Percentiles rank a stretch among this genome's conserved stretches.
Evolutionary conservation across 2,329 filamentous ascomycete genomes (phyloP).

Genomic region (Sporothrix humicola): DNA sequence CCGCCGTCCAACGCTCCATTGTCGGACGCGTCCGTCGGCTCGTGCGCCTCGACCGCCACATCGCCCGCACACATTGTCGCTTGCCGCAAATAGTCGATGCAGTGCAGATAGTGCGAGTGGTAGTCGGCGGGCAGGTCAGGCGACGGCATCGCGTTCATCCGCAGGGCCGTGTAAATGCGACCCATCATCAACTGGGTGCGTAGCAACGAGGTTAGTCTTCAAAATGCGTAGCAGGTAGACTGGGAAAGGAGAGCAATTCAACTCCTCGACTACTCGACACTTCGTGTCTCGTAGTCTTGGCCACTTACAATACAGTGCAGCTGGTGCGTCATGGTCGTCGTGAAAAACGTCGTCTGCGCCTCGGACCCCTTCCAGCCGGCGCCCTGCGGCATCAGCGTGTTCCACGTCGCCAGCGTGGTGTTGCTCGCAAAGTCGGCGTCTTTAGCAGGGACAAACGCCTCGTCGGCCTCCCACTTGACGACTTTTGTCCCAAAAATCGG

Average conservation of each 20-base stretch:
- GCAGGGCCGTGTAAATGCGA: conserved; percentile 44
- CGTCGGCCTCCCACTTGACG: conserved; percentile 48
- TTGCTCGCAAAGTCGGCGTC: conserved; percentile 49
- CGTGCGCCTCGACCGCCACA: conserved; percentile 47
- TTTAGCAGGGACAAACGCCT: conserved; percentile 49
- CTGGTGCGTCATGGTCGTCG: conserved; percentile 51
- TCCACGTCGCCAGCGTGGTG: conserved; percentile 48
- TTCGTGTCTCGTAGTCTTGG: no score
- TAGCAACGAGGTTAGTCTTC: background rate
- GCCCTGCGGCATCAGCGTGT: conserved; percentile 49
- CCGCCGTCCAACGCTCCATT: conserved; percentile 48
- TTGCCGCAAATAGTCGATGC: conserved; percentile 51
- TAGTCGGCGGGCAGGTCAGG: conserved; percentile 41
- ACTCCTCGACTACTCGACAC: background rate
- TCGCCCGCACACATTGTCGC: conserved; percentile 50
- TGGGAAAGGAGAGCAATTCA: background rate
- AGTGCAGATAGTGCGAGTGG: conserved; percentile 49
- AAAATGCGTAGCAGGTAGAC: background rate
- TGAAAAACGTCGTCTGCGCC: conserved; percentile 48
- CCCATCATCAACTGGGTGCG: conserved; percentile 45
- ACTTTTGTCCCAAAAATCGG: conserved; percentile 45
- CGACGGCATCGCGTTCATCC: conserved; percentile 32
- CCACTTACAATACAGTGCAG: conserved; percentile 49
- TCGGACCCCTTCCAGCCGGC: conserved; percentile 47
- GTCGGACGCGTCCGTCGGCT: conserved; percentile 48